Percentiles rank a stretch among this genome's conserved stretches.
Evolutionary conservation across 2,329 filamentous ascomycete genomes (phyloP).

Genomic region (Penicillium hesseltinei): DNA sequence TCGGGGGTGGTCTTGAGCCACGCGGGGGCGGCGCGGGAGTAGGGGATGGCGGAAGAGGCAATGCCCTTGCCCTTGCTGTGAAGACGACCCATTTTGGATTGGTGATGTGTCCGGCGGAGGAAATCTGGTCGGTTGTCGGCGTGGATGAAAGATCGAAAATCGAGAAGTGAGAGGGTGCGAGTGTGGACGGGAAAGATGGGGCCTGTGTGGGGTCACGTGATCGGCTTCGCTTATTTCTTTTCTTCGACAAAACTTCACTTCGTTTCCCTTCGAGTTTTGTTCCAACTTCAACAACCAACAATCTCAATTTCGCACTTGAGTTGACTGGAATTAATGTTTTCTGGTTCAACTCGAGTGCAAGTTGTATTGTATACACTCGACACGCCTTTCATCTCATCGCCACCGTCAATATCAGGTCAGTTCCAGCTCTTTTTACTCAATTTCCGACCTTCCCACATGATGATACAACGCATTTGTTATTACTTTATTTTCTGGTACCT

Average conservation of each 20-base stretch:
- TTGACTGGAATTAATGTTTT: slow-evolving; percentile 15
- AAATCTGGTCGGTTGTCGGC: slow-evolving; percentile 34
- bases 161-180: slow-evolving; percentile 14
- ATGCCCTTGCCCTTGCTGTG: slow-evolving; percentile 99
- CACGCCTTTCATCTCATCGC: neutral
- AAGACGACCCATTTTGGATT: slow-evolving; percentile 66
- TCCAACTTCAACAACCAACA: slow-evolving; percentile 2
- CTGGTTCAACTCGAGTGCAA: slow-evolving; percentile 1
- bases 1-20: slow-evolving; percentile 99
- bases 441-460: slow-evolving; percentile 51
- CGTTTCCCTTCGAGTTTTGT: slow-evolving; percentile 6
- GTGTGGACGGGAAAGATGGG: slow-evolving; percentile 12
- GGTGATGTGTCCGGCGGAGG: slow-evolving; percentile 31
- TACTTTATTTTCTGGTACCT: slow-evolving; percentile 88
- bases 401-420: slow-evolving; percentile 27
- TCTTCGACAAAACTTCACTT: slow-evolving; percentile 12
- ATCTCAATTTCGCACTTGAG: slow-evolving; percentile 2
- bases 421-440: slow-evolving; percentile 33
- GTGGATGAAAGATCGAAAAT: slow-evolving; percentile 25
- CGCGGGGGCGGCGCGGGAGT: slow-evolving; percentile 86
- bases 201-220: slow-evolving; percentile 36
- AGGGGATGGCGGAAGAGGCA: slow-evolving; percentile 90
- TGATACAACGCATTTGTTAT: slow-evolving; percentile 61
- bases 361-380: neutral
- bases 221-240: slow-evolving; percentile 20